These are phyloP conservation scores for Boletus vermiculosoides DNA, from an alignment of 768 basidiomycete genomes.

Conservation along the genomic window DNA sequence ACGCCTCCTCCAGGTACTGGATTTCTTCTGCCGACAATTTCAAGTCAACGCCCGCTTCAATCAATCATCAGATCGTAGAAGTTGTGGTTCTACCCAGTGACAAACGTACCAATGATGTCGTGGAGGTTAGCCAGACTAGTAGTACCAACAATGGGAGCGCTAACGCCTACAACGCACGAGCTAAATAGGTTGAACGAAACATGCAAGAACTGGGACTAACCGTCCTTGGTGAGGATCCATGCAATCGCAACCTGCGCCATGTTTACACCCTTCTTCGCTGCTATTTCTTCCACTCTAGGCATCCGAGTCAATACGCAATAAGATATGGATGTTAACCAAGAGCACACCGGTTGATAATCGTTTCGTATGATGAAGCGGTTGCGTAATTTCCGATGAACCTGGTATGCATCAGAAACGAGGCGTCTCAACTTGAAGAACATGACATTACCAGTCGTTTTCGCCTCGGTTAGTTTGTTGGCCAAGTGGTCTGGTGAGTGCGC, in stretches of 20 bases:
- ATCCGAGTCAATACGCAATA: neutral
- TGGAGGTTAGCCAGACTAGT: slow-evolving; percentile 40
- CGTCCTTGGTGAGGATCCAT: slow-evolving; percentile 36
- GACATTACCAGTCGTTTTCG: slow-evolving; percentile 24
- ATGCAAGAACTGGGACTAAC: slow-evolving; percentile 11
- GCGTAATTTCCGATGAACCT: slow-evolving; percentile 29
- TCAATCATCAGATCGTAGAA: slow-evolving; percentile 2
- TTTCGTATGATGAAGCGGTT: slow-evolving; percentile 25
- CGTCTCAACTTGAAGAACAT: neutral
- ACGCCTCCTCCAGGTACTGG: slow-evolving; percentile 44
- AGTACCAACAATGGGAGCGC: slow-evolving; percentile 46
- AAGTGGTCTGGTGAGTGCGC: slow-evolving; percentile 35
- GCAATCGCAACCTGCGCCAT: slow-evolving; percentile 47
- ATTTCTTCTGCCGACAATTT: slow-evolving; percentile 49
- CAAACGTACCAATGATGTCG: slow-evolving; percentile 39
- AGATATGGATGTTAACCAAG: neutral
- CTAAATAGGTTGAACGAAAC: neutral
- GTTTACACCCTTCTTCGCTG: slow-evolving; percentile 35
- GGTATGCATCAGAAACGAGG: slow-evolving; percentile 3
- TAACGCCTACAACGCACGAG: slow-evolving; percentile 26
- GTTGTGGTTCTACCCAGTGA: neutral
- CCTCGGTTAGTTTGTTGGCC: slow-evolving; percentile 29
- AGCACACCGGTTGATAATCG: slow-evolving; percentile 28
- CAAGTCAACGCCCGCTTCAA: slow-evolving; percentile 37
- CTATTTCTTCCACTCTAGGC: slow-evolving; percentile 40